Base-by-base conservation (phyloP, 73 alveolate genomes). In the Symbiodinium pilosum region DNA sequence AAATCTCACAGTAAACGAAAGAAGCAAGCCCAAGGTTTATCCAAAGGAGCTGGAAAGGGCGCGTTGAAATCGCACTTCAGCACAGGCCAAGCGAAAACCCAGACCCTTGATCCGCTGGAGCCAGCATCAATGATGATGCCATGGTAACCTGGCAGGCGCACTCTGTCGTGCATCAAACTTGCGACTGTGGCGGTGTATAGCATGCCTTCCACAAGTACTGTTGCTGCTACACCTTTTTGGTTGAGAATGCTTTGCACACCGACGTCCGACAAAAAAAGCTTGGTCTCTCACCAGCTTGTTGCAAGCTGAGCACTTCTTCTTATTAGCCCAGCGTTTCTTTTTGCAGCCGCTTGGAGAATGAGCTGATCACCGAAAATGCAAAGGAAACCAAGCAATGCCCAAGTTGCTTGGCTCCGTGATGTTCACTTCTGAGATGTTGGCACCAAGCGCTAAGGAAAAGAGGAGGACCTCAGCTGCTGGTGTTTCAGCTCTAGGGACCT, bases 61-160 rank as follows among this genome's bases (percentile, higher is more conserved):
- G 86, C 86, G 38, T 39, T 52, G 26, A 47, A 54, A 32, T 56
- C 39, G 43, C 95, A 87, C 38, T 12, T 30, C 40, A n/a, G 39
- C 36, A 86, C 86, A 18, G 95, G 69, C 95, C 95, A 87, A 1
- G 95, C 86, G 68, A 87, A 87, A 24, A 87, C 69, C 95, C 95
- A 87, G 34, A 56, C 41, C 39, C 95, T 81, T 9, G 95, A 87
- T 64, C 95, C 95, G 9, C 84, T 87, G 86, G 95, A 87, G 2
- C 95, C 95, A 18, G 95, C 95, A 56, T 87, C 95, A 36, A 87
- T 87, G 68, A 87, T 87, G 86, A 87, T 87, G 68, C 95, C 95
- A 2, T 73, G 95, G 51, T 87, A 87, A 54, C 73, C 73, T 54
- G 20, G 5, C 11, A 54, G 20, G 20, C 34, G 73, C 73, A 0